Evolutionary conservation across 169 alveolate genomes (phyloP), one percentile per base, ranked within the genome.

Genomic region (Theileria orientalis): DNA sequence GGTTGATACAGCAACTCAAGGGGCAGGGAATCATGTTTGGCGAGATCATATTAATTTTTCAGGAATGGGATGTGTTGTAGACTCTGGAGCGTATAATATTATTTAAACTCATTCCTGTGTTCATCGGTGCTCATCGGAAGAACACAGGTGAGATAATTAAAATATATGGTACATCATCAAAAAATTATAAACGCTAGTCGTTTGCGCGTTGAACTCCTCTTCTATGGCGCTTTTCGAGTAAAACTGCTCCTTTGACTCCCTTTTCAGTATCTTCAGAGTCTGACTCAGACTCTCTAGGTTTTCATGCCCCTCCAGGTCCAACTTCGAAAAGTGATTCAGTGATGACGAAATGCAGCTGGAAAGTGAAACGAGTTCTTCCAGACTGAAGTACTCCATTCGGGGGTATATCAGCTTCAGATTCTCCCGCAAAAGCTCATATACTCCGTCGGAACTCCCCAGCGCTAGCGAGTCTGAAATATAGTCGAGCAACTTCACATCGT

Each of bases 1-100:
- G 40, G 25, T 78, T 78, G 1, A 42, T 79, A 59, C 87, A 79
- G 76, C 87, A 79, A 11, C 87, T 46, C 56, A 79, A 47, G 11
- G 87, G 87, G 9, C 78, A 71, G 29, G 46, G 23, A 1, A 37
- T 16, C 23, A 23, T 42, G 1, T 13, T 44, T 32, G 23, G 56
- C 29, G 44, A 41, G 41, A n/a, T 37, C 44, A 37, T 37, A 7
- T 37, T 37, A 37, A 37, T 7, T 37, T 37, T 37, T 9, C 9
- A 37, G 9, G n/a, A n/a, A n/a, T n/a, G n/a, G n/a, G n/a, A n/a
- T n/a, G n/a, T n/a, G n/a, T n/a, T n/a, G n/a, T n/a, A n/a, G n/a
- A n/a, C n/a, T n/a, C n/a, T n/a, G n/a, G n/a, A n/a, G n/a, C n/a
- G n/a, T n/a, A n/a, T n/a, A n/a, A n/a, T n/a, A n/a, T n/a, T n/a